A percentile compares a stretch with the other conserved stretches of the same genome.
Evolutionary conservation across 345 rosid genomes (phyloP).

Genomic region (Laguncularia racemosa): DNA sequence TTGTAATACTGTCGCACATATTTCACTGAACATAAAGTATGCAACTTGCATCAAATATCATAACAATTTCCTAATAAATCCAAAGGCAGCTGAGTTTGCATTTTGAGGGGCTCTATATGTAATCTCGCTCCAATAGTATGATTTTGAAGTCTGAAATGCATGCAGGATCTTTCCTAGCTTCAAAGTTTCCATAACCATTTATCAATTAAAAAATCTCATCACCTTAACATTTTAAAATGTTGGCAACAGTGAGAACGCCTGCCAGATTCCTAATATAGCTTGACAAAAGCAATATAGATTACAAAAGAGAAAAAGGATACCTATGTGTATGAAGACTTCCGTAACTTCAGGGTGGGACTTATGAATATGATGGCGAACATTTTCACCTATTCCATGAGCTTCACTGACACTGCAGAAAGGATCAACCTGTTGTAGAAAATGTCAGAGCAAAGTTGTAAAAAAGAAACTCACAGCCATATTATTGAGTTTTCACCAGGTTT

Average conservation of each 20-base stretch:
- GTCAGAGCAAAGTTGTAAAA: constrained; percentile 1
- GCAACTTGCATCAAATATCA: too few relatives aligned
- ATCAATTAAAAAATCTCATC: too few relatives aligned
- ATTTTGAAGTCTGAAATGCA: not conserved
- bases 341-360: constrained; percentile 63
- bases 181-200: too few relatives aligned
- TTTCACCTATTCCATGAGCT: constrained; percentile 85
- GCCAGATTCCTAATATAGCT: not conserved
- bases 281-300: not conserved
- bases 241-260: not conserved
- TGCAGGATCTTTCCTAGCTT: too few relatives aligned
- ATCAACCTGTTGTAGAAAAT: constrained; percentile 50
- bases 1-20: too few relatives aligned
- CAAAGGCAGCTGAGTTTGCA: too few relatives aligned
- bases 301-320: constrained; percentile 19
- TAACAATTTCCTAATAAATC: too few relatives aligned
- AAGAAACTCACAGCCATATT: not conserved
- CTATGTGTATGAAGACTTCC: constrained; percentile 94
- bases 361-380: constrained; percentile 62
- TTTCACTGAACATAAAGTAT: too few relatives aligned
- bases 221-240: too few relatives aligned
- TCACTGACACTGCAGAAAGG: constrained; percentile 87
- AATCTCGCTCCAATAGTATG: not conserved
- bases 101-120: too few relatives aligned
- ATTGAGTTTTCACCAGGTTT: not conserved